Evolutionary conservation across 2,329 filamentous ascomycete genomes (phyloP).

Genomic region (Colletotrichum coccodes): DNA sequence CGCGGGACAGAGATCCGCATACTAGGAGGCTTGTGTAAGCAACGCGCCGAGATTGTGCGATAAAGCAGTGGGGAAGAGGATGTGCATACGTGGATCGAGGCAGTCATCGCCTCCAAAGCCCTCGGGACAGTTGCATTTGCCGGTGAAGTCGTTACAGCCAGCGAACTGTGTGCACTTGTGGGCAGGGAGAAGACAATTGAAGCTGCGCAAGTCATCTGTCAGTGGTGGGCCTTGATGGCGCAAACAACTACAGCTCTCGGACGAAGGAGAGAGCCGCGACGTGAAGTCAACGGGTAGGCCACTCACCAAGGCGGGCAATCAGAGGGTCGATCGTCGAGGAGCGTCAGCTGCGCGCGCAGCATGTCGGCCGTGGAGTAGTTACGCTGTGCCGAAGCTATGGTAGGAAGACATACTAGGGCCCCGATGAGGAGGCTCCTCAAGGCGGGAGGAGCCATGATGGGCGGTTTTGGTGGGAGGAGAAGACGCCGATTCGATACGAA

Average conservation of each 20-base stretch:
- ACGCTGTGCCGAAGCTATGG: constrained; percentile 50
- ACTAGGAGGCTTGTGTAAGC: constrained; percentile 54
- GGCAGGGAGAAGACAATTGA: constrained; percentile 96
- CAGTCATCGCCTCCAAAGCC: constrained; percentile 97
- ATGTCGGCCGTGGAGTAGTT: constrained; percentile 69
- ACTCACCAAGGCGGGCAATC: constrained; percentile 82
- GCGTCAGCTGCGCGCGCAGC: constrained; percentile 72
- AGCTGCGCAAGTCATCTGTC: constrained; percentile 65
- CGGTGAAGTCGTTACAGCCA: constrained; percentile 87
- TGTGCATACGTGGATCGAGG: constrained; percentile 74
- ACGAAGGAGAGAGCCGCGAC: constrained; percentile 35
- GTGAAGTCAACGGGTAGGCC: constrained; percentile 25
- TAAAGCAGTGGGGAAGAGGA: neutral
- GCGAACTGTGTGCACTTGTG: constrained; percentile 93
- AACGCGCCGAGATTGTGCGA: constrained; percentile 11
- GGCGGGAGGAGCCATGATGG: constrained; percentile 50
- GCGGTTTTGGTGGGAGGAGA: constrained; percentile 2
- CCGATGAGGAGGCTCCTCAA: constrained; percentile 51
- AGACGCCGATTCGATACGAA: constrained; percentile 9
- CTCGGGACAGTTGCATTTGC: constrained; percentile 90
- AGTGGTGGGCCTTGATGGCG: constrained; percentile 25
- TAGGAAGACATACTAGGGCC: constrained; percentile 52
- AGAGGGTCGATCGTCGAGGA: constrained; percentile 78
- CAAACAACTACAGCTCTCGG: neutral
- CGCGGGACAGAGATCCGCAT: constrained; percentile 88